These are phyloP conservation scores for Pythium guiyangense DNA, from an alignment of 352 stramenopile genomes.

Conservation along the genomic window DNA sequence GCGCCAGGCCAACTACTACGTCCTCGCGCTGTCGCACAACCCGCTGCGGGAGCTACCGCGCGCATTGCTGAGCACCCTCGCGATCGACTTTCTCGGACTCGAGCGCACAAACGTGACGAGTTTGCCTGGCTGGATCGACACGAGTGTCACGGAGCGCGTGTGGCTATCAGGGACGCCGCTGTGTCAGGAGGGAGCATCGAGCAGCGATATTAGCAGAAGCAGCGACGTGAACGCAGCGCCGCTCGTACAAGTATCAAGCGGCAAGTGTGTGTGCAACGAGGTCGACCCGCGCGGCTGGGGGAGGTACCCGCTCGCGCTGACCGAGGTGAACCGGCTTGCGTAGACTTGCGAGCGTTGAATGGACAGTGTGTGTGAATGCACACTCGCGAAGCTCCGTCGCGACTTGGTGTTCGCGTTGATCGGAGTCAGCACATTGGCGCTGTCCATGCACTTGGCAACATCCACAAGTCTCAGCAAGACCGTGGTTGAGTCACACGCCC, in stretches of 20 bases:
- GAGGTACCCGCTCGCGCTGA: background rate
- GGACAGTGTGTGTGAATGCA: no score
- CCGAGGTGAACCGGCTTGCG: background rate
- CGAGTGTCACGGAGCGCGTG: constrained; percentile 2
- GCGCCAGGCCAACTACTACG: constrained; percentile 11
- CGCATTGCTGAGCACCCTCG: background rate
- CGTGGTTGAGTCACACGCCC: no score
- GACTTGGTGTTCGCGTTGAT: no score
- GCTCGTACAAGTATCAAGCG: background rate
- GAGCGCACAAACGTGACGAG: constrained; percentile 11
- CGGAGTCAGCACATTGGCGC: no score
- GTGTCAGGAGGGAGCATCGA: background rate
- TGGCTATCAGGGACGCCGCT: constrained; percentile 4
- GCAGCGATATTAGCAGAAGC: background rate
- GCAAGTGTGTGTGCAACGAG: constrained; percentile 3
- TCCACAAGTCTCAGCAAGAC: no score
- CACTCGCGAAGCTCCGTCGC: no score
- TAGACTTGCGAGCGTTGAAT: constrained; percentile 1
- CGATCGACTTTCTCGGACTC: constrained; percentile 17
- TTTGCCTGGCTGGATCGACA: constrained; percentile 13
- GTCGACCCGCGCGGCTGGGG: constrained; percentile 8
- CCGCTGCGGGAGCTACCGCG: constrained; percentile 13
- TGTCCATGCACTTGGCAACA: no score
- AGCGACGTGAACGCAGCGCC: no score
- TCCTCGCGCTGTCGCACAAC: constrained; percentile 23